Evolutionary conservation across 345 rosid species (phyloP), one percentile per base, ranked within the genome.

Genomic region (Rhodamnia rubescens): DNA sequence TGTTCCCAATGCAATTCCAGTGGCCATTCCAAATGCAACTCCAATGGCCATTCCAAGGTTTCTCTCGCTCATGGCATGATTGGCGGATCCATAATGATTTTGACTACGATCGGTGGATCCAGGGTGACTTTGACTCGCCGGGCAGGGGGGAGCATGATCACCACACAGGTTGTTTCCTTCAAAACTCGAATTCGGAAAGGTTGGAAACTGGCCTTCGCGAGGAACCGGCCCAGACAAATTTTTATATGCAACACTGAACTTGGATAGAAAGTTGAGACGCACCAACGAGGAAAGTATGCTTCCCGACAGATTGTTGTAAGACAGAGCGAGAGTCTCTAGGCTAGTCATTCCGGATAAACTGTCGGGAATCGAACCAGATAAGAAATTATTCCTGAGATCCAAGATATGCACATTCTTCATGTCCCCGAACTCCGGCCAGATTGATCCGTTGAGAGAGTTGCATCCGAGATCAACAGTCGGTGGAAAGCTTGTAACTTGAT

Each of bases 131-230:
- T 84, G 64, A 21, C 56, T 87, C 44, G 32, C 26, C 8, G 32
- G 81, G 89, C 95, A 94, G 27, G 75, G 87, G 75, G 85, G 55
- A 85, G 90, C 74, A 44, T 92, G 95, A 40, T 93, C 95, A 36
- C 96, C 96, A 24, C 99, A 95, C 26, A 95, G 95, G 61, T 85
- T 61, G 16, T 58, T 85, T 16, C 85, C 85, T 74, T 69, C 27
- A 80, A 53, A 86, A 85, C 80, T 36, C 0, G 85, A 44, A 49
- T 29, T 18, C 18, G 85, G 27, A 74, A 86, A 83, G 11, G 88
- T 83, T 0, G 15, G 24, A 57, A 83, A 86, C 57, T 83, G 85
- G 2, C 88, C 85, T 21, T 32, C 51, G 12, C 8, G 0, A 20
- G 88, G 88, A 49, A 86, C 74, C 6, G 11, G 47, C 24, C 85